Evolutionary conservation across 106 monocot genomes (phyloP).

Genomic region (Dioscorea alata): DNA sequence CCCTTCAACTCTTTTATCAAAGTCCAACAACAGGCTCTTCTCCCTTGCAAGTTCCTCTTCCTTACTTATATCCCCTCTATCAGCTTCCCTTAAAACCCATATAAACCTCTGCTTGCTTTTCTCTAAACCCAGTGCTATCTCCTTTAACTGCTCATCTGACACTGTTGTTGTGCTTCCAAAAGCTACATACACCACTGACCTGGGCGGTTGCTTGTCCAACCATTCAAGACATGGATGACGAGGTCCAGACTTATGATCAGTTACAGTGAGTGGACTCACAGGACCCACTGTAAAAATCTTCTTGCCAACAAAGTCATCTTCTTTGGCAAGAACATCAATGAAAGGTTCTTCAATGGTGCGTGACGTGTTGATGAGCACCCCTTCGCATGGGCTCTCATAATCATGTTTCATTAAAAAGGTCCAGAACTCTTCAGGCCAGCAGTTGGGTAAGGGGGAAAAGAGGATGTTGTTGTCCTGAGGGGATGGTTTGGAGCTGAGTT

Average conservation of each 20-base stretch:
- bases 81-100: no score
- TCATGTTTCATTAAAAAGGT: slow-evolving; percentile 8
- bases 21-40: no score
- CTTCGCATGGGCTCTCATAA: slow-evolving; percentile 5
- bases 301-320: slow-evolving; percentile 7
- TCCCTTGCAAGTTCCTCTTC: no score
- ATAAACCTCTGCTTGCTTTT: no score
- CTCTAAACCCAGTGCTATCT: no score
- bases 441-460: slow-evolving; percentile 1
- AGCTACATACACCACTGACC: no score
- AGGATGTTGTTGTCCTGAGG: neutral
- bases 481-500: neutral
- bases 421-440: slow-evolving; percentile 20
- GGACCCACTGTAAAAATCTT: slow-evolving; percentile 23
- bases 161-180: no score
- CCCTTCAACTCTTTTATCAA: no score
- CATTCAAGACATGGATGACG: no score
- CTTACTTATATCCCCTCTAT: no score
- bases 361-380: slow-evolving; percentile 30
- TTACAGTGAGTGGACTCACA: slow-evolving; percentile 6
- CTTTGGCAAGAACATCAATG: slow-evolving; percentile 18
- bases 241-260: no score
- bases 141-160: no score
- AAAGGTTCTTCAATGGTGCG: slow-evolving; percentile 21
- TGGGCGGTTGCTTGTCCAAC: slow-evolving; percentile 1